Conservation (phyloP, 2,329 filamentous ascomycete species). For the Ramichloridium luteum region DNA sequence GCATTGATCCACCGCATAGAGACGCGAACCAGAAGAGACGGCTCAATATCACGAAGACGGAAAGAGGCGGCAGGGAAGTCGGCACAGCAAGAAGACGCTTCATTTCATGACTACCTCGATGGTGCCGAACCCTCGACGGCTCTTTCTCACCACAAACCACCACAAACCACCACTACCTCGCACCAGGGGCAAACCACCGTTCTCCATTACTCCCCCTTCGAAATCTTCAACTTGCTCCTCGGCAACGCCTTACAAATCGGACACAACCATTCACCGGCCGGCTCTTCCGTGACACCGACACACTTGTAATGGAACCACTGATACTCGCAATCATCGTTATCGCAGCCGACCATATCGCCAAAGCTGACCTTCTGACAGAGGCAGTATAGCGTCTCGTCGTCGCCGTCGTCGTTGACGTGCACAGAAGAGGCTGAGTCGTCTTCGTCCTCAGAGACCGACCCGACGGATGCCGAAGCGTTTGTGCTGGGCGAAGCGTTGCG, state of each 20-base stretch:
- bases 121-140: too few relatives aligned
- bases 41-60: too few relatives aligned
- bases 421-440: constrained; percentile 18
- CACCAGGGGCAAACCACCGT: too few relatives aligned
- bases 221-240: constrained; percentile 17
- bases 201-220: constrained; percentile 6
- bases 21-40: too few relatives aligned
- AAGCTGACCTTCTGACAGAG: constrained; percentile 73
- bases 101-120: too few relatives aligned
- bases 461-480: constrained; percentile 16
- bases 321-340: constrained; percentile 67
- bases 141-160: too few relatives aligned
- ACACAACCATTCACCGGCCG: constrained; percentile 40
- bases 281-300: constrained; percentile 38
- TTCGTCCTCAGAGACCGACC: constrained; percentile 15
- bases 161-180: too few relatives aligned
- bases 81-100: too few relatives aligned
- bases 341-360: constrained; percentile 80
- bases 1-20: too few relatives aligned
- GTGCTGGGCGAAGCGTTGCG: constrained; percentile 22
- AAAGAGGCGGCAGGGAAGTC: too few relatives aligned
- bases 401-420: constrained; percentile 27
- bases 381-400: constrained; percentile 56
- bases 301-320: constrained; percentile 81
- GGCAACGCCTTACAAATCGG: constrained; percentile 25